Evolutionary conservation across 257 asterid species (phyloP).

Genomic region (Datura wrightii): DNA sequence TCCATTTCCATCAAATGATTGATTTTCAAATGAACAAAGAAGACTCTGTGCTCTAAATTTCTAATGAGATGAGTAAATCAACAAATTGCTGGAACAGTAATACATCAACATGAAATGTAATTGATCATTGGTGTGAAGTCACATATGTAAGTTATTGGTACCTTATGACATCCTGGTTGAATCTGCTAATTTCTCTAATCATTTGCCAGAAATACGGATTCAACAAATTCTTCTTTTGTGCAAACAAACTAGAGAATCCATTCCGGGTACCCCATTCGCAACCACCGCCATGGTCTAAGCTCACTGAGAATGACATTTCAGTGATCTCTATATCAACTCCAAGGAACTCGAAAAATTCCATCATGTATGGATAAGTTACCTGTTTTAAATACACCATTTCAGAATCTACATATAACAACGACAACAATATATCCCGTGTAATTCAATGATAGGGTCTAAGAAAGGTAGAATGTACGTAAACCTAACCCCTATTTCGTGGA

Average conservation of each 20-base stretch:
- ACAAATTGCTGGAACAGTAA: not conserved
- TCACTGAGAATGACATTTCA: constrained; percentile 92
- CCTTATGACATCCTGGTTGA: constrained; percentile 75
- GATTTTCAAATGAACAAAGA: constrained; percentile 1
- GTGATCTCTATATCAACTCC: constrained; percentile 97
- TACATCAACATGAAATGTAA: not conserved
- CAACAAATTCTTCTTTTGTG: constrained; percentile 75
- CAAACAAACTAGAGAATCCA: constrained; percentile 77
- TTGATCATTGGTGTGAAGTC: not conserved
- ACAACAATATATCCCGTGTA: too few species aligned
- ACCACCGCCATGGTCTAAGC: constrained; percentile 82
- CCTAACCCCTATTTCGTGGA: too few species aligned
- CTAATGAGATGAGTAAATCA: not conserved
- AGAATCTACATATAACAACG: too few species aligned
- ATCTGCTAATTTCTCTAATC: constrained; percentile 80
- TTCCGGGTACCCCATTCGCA: constrained; percentile 93
- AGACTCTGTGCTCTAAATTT: not conserved
- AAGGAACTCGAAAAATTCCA: constrained; percentile 87
- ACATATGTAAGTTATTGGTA: constrained; percentile 29
- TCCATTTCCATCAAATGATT: not conserved
- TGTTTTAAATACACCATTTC: constrained; percentile 37
- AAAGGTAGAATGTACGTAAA: too few species aligned
- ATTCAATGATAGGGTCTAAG: too few species aligned
- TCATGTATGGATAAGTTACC: constrained; percentile 99
- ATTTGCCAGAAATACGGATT: constrained; percentile 86